Evolutionary conservation across 306 rosid genomes (phyloP), one percentile per base, ranked within the genome.

Genomic region (Mimosa bimucronata): DNA sequence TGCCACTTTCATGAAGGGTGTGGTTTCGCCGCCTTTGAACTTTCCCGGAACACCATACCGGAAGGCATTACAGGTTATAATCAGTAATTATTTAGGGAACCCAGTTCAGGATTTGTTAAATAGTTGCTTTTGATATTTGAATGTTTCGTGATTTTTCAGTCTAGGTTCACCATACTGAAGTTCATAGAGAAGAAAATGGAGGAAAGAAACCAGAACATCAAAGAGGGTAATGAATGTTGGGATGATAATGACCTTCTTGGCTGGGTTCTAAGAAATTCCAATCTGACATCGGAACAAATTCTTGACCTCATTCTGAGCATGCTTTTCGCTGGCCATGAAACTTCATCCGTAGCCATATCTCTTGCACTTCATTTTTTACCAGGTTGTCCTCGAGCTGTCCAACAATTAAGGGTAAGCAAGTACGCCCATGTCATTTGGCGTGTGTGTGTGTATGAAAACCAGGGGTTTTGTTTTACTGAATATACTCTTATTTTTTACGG

Each of bases 311-410:
- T 95, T 34, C 80, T 95, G 1, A 93, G 99, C 65, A 82, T 95
- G 86, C 94, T 95, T 21, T 95, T 95, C 46, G 99, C 99, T 79
- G 99, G 99, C 40, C 99, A 95, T 82, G 99, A 95, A 84, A 96
- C 99, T 52, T 96, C 99, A 16, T 93, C 98, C 1, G 97, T 96
- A 3, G 81, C 99, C 72, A 96, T 96, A 78, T 90, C 99, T 82
- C 60, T 96, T 3, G 97, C 99, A 53, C 84, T 96, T 41, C 85
- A 86, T 87, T 93, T 96, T 82, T 85, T 96, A 77, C 91, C 92
- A 3, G 81, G 86, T 74, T 93, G 91, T 60, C 97, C 97, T 66
- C 79, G 44, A 58, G 94, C 99, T 25, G 72, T 93, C 45, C 89
- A 83, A 42, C 93, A 89, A 41, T 85, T 96, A 44, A 90, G 88